Percentiles rank a stretch among this genome's conserved stretches.
These are phyloP conservation scores for Sphagnum contortum DNA, from an alignment of 225 moss, liverwort and hornwort genomes.

Conservation along the genomic window DNA sequence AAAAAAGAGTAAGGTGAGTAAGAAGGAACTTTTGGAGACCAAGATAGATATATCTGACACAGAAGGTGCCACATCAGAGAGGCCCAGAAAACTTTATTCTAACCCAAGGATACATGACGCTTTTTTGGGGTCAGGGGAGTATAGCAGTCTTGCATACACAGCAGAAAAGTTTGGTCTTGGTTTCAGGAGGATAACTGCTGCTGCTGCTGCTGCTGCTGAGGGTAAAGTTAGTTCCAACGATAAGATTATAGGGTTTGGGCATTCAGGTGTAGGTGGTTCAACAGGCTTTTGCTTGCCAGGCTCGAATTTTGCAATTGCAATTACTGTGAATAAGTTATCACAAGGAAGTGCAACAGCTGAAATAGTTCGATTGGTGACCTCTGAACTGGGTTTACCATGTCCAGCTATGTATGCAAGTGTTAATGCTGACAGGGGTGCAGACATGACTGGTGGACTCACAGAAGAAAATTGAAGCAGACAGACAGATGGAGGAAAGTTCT, in stretches of 20 bases:
- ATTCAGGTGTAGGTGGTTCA: conserved; percentile 83
- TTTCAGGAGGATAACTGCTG: conserved; percentile 55
- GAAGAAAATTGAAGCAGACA: too few species aligned
- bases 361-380: conserved; percentile 61
- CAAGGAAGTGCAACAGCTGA: conserved; percentile 66
- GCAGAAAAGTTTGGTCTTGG: conserved; percentile 73
- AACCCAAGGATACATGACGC: conserved; percentile 53
- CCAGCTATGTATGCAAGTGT: conserved; percentile 50
- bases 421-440: conserved; percentile 42
- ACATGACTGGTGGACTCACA: conserved; percentile 42
- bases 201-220: conserved; percentile 3
- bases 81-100: conserved; percentile 34
- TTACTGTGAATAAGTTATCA: conserved; percentile 80
- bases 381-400: conserved; percentile 68
- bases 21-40: conserved; percentile 9
- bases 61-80: conserved; percentile 14
- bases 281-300: conserved; percentile 78
- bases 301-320: conserved; percentile 60
- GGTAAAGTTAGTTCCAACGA: conserved; percentile 1
- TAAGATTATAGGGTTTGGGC: conserved; percentile 57
- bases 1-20: conserved; percentile 24
- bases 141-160: conserved; percentile 31
- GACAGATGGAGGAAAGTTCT: too few species aligned
- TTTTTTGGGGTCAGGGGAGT: conserved; percentile 50
- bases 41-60: conserved; percentile 26